Evolutionary conservation across 2,329 filamentous ascomycete genomes (phyloP).

Genomic region (Fusarium scirpi): DNA sequence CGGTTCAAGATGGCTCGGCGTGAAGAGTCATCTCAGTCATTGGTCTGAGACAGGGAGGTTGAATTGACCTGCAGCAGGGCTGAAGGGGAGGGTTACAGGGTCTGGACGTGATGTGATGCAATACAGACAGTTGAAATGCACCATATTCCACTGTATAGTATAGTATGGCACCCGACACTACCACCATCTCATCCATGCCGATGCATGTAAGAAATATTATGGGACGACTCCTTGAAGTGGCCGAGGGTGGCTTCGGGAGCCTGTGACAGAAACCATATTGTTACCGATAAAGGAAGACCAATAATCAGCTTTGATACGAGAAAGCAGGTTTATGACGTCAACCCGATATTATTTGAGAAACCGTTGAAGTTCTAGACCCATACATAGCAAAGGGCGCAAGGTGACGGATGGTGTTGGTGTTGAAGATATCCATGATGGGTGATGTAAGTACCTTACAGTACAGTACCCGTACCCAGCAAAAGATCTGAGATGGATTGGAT

Average conservation of each 20-base stretch:
- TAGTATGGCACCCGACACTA: background rate
- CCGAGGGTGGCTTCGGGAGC: conserved; percentile 26
- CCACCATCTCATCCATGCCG: background rate
- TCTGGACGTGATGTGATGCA: conserved; percentile 18
- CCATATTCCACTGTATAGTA: conserved; percentile 6
- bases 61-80: conserved; percentile 47
- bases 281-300: conserved; percentile 8
- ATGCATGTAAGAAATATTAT: conserved; percentile 19
- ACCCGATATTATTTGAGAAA: background rate
- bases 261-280: conserved; percentile 21
- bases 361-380: conserved; percentile 6
- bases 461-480: background rate
- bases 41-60: conserved; percentile 40
- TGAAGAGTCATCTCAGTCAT: conserved; percentile 48
- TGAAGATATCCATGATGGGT: background rate
- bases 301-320: conserved; percentile 3
- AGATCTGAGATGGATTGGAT: background rate
- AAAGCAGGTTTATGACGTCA: conserved; percentile 11
- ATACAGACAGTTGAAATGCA: conserved; percentile 29
- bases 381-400: background rate
- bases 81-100: conserved; percentile 43
- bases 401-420: conserved; percentile 6
- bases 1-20: conserved; percentile 38
- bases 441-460: background rate
- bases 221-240: background rate